Evolutionary conservation across 2,329 filamentous ascomycete genomes (phyloP).

Genomic region (Elsinoe fawcettii): DNA sequence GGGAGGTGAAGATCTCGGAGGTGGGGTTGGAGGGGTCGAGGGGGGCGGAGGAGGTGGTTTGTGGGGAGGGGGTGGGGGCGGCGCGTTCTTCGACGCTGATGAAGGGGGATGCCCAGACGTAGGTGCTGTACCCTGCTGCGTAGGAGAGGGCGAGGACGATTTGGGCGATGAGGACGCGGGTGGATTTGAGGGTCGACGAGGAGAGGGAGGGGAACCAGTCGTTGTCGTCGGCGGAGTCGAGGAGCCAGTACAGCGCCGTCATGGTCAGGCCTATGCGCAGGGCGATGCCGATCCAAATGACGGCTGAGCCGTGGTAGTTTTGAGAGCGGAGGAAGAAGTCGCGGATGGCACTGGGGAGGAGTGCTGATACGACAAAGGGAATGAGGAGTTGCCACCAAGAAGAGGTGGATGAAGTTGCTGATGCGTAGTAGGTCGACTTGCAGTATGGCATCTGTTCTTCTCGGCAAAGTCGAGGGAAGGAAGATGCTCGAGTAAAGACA

Average conservation of each 20-base stretch:
- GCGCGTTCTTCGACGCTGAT: slow-evolving; percentile 56
- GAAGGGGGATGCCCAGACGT: slow-evolving; percentile 76
- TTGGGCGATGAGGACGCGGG: slow-evolving; percentile 72
- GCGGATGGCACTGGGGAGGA: slow-evolving; percentile 67
- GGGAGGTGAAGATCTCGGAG: slow-evolving; percentile 30
- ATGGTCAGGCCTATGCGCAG: slow-evolving; percentile 70
- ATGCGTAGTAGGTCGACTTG: slow-evolving; percentile 90
- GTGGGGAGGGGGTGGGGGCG: not conserved
- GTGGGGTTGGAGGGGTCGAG: slow-evolving; percentile 31
- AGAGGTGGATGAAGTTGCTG: slow-evolving; percentile 82
- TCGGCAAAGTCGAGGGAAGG: slow-evolving; percentile 83
- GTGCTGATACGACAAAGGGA: slow-evolving; percentile 63
- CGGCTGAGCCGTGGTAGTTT: slow-evolving; percentile 80
- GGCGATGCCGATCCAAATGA: slow-evolving; percentile 72
- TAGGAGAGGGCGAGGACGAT: slow-evolving; percentile 70
- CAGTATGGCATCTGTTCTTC: slow-evolving; percentile 99
- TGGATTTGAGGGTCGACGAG: slow-evolving; percentile 58
- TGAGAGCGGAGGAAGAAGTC: slow-evolving; percentile 73
- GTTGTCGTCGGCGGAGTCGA: slow-evolving; percentile 82
- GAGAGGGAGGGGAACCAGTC: slow-evolving; percentile 63
- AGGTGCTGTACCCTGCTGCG: slow-evolving; percentile 76
- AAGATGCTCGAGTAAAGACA: slow-evolving; percentile 68
- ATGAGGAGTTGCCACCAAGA: slow-evolving; percentile 81
- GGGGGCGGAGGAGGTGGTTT: slow-evolving; percentile 26
- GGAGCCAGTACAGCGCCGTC: slow-evolving; percentile 73